Percentiles rank a stretch among this genome's conserved stretches.
Conservation (phyloP, 495 filamentous ascomycete species). For the Talaromyces liani region DNA sequence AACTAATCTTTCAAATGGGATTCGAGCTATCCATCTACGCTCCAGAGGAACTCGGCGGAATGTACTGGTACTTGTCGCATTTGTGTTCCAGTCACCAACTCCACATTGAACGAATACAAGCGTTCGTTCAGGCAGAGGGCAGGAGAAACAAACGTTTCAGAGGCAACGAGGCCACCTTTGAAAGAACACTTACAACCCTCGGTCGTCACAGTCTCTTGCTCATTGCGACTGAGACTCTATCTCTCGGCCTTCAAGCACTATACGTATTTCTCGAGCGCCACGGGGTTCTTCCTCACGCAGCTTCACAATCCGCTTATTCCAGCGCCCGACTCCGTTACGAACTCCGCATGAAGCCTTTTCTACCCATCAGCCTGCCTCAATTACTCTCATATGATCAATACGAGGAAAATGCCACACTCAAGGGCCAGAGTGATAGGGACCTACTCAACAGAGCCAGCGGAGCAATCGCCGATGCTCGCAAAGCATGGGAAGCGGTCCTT, state of each 20-base stretch:
- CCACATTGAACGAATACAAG: constrained; percentile 65
- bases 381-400: constrained; percentile 63
- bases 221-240: constrained; percentile 60
- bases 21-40: constrained; percentile 91
- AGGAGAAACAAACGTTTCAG: constrained; percentile 14
- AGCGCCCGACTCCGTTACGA: constrained; percentile 68
- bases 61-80: constrained; percentile 73
- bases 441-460: constrained; percentile 55
- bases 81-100: constrained; percentile 40
- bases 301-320: constrained; percentile 60
- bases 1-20: constrained; percentile 85
- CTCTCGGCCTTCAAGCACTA: constrained; percentile 58
- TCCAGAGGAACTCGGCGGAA: constrained; percentile 74
- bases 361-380: constrained; percentile 59
- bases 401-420: constrained; percentile 28
- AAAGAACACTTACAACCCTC: constrained; percentile 49
- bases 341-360: constrained; percentile 85
- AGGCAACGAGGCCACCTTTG: constrained; percentile 31
- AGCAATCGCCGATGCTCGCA: constrained; percentile 53
- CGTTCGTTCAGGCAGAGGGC: constrained; percentile 32
- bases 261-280: constrained; percentile 61
- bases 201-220: constrained; percentile 59
- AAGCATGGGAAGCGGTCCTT: constrained; percentile 56
- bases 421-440: constrained; percentile 28
- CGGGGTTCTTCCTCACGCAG: constrained; percentile 41